Base-by-base conservation (phyloP, 441 rosid genomes). In the Brassica balearica region DNA sequence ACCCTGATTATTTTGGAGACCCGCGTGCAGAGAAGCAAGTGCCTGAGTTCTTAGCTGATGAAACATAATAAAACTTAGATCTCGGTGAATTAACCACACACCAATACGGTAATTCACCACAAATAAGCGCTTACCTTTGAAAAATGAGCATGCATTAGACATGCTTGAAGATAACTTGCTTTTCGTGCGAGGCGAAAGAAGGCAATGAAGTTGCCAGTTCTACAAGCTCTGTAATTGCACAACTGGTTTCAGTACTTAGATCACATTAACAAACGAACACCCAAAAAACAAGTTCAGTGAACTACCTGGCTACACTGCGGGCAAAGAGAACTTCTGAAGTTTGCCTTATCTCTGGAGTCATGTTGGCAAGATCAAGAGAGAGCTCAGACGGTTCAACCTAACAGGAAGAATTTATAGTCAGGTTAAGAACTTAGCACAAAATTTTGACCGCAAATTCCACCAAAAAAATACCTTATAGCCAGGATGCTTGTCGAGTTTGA, bases 381-480 rank as follows among this genome's bases (percentile, higher is more conserved):
- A 96, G 97, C 83, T 96, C 99, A 51, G 95, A 93, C 62, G 98
- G 99, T 90, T 96, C 99, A 81, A 96, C 99, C 98, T 94, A 85
- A 79, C 65, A 85, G 77, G 32, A 82, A 69, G 55, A 69, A 66
- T 75, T 82, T 36, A 77, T 46, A 76, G 64, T 71, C 70, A 62
- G 64, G 60, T 61, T 74, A 22, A 71, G 72, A 59, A 59, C 46
- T 34, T 23, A 8, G 61, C 66, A 68, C 3, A 53, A 73, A 82
- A 0, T 72, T 67, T 51, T n/a, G n/a, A n/a, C n/a, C n/a, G n/a
- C n/a, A n/a, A n/a, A n/a, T n/a, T n/a, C n/a, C n/a, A n/a, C n/a
- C n/a, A n/a, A n/a, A n/a, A n/a, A n/a, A n/a, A n/a, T n/a, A 92
- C 99, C 85, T 86, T 96, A 76, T 96, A 96, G 75, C 99, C 99